phyloP scores from a whole-genome alignment of 768 basidiomycete genomes.

The Lentinula guzmanii region DNA sequence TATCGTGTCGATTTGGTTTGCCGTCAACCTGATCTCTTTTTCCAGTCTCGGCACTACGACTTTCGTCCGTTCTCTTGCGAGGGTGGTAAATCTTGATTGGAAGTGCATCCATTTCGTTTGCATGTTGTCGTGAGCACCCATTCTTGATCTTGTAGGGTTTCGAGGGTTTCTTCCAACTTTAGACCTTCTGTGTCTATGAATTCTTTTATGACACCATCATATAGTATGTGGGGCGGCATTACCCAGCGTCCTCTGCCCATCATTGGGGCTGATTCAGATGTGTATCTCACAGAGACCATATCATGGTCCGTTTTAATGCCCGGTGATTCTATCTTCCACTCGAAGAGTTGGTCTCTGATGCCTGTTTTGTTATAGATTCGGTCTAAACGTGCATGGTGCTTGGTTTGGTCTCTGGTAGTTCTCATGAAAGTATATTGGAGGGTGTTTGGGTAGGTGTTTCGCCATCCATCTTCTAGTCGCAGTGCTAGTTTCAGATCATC shows the following conservation, averaged over 20 bases:
- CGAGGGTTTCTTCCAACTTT: neutral
- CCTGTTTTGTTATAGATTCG: constrained; percentile 24
- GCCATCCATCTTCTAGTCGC: constrained; percentile 26
- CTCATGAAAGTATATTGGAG: constrained; percentile 21
- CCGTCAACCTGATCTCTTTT: neutral
- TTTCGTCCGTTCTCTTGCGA: constrained; percentile 10
- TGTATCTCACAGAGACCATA: no score
- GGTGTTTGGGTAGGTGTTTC: constrained; percentile 14
- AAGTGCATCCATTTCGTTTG: constrained; percentile 5
- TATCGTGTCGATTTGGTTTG: neutral
- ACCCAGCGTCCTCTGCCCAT: neutral
- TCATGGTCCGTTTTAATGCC: no score
- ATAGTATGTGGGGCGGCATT: no score
- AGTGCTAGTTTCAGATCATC: constrained; percentile 14
- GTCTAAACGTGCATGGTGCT: constrained; percentile 24
- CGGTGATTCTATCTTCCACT: no score
- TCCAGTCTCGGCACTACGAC: constrained; percentile 5
- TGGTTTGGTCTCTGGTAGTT: constrained; percentile 3
- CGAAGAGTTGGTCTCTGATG: neutral
- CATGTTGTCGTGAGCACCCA: neutral
- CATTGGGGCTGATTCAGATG: constrained; percentile 10
- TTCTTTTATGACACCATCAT: no score
- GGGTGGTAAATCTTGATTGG: constrained; percentile 3
- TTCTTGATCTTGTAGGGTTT: neutral
- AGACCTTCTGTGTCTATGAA: neutral